phyloP scores from a whole-genome alignment of 805 yeast species.

The Spathaspora sp. region DNA sequence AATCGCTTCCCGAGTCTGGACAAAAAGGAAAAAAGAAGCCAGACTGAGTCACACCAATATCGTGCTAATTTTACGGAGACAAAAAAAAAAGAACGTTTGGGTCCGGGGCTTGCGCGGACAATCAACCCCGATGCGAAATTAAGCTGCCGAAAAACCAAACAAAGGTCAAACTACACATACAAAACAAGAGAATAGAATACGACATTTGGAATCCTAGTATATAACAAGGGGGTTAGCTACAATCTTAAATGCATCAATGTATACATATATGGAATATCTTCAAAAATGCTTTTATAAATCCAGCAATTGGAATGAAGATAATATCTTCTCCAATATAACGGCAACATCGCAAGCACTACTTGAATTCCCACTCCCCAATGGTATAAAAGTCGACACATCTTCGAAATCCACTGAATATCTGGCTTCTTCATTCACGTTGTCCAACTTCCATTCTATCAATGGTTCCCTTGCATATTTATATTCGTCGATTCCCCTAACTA shows the following conservation, averaged over 20 bases:
- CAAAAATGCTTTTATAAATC: conserved; percentile 65
- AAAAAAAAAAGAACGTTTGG: no score
- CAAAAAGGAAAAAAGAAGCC: background rate
- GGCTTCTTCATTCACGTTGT: conserved; percentile 68
- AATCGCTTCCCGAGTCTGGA: background rate
- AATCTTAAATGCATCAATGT: conserved; percentile 41
- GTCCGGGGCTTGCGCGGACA: background rate
- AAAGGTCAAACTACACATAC: background rate
- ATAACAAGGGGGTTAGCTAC: background rate
- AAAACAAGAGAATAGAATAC: background rate
- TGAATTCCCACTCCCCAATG: conserved; percentile 70
- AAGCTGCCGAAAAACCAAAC: no score
- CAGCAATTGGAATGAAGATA: conserved; percentile 78
- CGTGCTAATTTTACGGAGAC: background rate
- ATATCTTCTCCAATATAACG: conserved; percentile 69
- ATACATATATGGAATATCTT: conserved; percentile 83
- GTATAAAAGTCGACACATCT: conserved; percentile 61
- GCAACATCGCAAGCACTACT: conserved; percentile 68
- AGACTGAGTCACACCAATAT: background rate
- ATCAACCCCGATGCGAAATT: no score
- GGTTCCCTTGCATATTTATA: conserved; percentile 85
- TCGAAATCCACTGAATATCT: conserved; percentile 66
- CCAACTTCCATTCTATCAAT: conserved; percentile 59
- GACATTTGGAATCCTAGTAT: background rate
- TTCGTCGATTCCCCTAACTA: conserved; percentile 54